Evolutionary conservation across 176 grass and related monocot genomes (phyloP).

Genomic region (Zoysia japonica): DNA sequence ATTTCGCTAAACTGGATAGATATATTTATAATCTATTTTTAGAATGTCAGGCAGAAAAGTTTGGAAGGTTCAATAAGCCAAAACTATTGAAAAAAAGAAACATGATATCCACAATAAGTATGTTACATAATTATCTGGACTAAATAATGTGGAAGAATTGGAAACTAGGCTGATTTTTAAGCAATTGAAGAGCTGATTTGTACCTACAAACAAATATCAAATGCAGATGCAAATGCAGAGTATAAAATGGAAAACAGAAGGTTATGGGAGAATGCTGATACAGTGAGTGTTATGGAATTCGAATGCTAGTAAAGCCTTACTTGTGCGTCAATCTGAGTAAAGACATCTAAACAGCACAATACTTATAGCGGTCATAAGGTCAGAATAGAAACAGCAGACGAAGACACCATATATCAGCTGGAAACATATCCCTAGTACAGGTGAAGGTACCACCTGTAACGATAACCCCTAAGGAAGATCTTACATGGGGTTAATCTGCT

Average conservation of each 20-base stretch:
- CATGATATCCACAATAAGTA: slow-evolving; percentile 7
- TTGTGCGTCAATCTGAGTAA: slow-evolving; percentile 19
- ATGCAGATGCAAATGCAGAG: neutral
- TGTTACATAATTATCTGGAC: slow-evolving; percentile 12
- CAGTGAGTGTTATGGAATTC: neutral
- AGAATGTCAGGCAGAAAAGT: neutral
- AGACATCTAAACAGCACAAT: slow-evolving; percentile 27
- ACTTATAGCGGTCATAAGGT: slow-evolving; percentile 19
- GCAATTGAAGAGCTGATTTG: slow-evolving; percentile 11
- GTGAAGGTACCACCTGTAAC: neutral
- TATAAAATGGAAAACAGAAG: neutral
- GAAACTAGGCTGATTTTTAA: slow-evolving; percentile 6
- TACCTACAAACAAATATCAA: slow-evolving; percentile 26
- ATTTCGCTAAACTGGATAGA: neutral
- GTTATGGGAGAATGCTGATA: neutral
- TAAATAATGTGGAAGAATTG: slow-evolving; percentile 15
- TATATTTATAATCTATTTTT: neutral
- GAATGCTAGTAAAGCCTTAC: neutral
- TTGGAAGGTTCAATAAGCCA: slow-evolving; percentile 17
- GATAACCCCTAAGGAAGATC: slow-evolving; percentile 17
- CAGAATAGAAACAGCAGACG: slow-evolving; percentile 41
- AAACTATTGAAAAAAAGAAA: neutral
- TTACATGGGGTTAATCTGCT: slow-evolving; percentile 22
- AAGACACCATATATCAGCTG: slow-evolving; percentile 16
- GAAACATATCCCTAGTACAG: slow-evolving; percentile 12